Conservation (phyloP, 495 filamentous ascomycete genomes). For the Trichoderma reesei region DNA sequence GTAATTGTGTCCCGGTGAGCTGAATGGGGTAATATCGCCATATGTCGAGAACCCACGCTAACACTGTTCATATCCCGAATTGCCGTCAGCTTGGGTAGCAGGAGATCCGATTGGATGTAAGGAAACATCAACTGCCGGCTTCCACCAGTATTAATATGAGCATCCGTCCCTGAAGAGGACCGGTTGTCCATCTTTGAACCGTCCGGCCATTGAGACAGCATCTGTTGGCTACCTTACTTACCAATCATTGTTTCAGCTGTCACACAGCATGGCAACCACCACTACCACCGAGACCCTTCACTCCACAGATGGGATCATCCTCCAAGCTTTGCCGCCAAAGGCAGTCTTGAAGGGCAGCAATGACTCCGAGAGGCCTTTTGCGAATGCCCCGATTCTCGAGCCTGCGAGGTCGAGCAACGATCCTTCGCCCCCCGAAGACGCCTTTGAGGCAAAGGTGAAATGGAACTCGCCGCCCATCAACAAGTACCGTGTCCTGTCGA, state of each 20-base stretch:
- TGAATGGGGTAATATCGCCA: neutral
- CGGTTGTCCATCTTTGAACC: neutral
- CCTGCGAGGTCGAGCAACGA: neutral
- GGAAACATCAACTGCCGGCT: neutral
- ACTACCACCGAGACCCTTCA: neutral
- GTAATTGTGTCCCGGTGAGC: neutral
- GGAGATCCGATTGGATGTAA: neutral
- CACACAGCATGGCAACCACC: neutral
- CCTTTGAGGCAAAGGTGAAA: constrained; percentile 22
- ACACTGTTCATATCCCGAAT: neutral
- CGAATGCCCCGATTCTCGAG: neutral
- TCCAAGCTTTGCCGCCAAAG: neutral
- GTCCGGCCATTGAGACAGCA: neutral
- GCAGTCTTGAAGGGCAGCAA: neutral
- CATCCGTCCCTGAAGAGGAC: neutral
- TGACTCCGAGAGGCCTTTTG: neutral
- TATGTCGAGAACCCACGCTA: too few species aligned
- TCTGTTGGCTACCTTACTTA: neutral
- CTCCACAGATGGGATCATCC: neutral
- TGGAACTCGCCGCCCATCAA: constrained; percentile 69
- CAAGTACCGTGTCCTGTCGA: constrained; percentile 50
- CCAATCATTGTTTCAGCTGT: neutral
- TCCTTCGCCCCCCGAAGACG: neutral
- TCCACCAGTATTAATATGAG: neutral
- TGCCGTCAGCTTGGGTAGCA: neutral